phyloP scores from a whole-genome alignment of 768 basidiomycete genomes.

The Kwoniella bestiolae region DNA sequence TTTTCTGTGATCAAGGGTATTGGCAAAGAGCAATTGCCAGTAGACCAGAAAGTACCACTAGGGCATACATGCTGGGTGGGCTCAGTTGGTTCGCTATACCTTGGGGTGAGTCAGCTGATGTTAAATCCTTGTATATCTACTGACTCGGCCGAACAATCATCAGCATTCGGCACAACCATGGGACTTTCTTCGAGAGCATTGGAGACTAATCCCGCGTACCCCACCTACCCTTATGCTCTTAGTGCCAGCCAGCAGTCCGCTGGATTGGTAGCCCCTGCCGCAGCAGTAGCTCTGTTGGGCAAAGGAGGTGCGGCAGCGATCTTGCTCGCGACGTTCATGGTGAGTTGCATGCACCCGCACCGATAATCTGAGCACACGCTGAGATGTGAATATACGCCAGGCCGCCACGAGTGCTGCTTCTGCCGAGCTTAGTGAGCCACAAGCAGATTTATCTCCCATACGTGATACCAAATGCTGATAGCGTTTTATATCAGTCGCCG shows the following conservation, averaged over 20 bases:
- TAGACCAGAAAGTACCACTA: constrained; percentile 57
- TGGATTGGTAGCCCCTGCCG: constrained; percentile 62
- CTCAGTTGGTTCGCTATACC: constrained; percentile 67
- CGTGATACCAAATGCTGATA: too few species aligned
- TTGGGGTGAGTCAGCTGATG: constrained; percentile 45
- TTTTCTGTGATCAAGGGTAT: constrained; percentile 55
- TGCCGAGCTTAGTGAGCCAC: constrained; percentile 58
- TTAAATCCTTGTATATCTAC: neutral
- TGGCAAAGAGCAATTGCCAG: constrained; percentile 64
- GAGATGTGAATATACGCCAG: constrained; percentile 46
- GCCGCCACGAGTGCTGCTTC: constrained; percentile 63
- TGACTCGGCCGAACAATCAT: neutral
- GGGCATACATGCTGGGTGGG: constrained; percentile 64
- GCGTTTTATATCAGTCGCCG: constrained; percentile 51
- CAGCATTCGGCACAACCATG: constrained; percentile 61
- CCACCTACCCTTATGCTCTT: constrained; percentile 63
- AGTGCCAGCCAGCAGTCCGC: constrained; percentile 57
- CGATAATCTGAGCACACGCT: too few species aligned
- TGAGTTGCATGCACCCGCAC: neutral
- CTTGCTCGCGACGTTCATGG: constrained; percentile 60
- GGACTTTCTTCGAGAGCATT: constrained; percentile 60
- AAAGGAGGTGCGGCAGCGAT: constrained; percentile 61
- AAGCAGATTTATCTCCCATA: neutral
- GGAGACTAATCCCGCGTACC: constrained; percentile 61
- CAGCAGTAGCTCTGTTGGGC: constrained; percentile 62